Evolutionary conservation across 2,329 filamentous ascomycete genomes (phyloP), one percentile per base, ranked within the genome.

Genomic region (Aureobasidium pullulans): DNA sequence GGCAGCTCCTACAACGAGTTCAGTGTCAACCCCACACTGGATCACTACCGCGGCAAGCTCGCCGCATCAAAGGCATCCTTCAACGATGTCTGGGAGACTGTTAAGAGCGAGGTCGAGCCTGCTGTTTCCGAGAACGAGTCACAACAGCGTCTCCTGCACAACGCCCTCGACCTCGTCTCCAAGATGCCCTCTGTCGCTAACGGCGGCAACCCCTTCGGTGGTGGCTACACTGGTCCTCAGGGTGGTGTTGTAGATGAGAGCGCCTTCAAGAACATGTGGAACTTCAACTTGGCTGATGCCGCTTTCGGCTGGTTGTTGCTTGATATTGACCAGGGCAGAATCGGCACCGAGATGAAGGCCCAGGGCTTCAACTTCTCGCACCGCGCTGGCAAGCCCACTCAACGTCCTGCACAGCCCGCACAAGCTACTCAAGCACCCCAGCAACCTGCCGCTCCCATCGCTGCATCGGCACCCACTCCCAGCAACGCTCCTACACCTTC

Each of bases 221-320:
- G 93, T 13, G 89, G 90, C 32, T 84, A 86, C 57, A 84, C 85
- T 52, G 88, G 87, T 40, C 85, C 81, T 57, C 82, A 84, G 60
- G 86, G 90, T 53, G 94, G 94, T 34, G 89, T 96, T 69, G 91
- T 99, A 16, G 94, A 99, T 64, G 94, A 99, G 79, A 96, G 92
- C 68, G 94, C 94, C 1, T 99, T 99, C 83, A 99, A 99, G 80
- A 99, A 99, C 73, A 97, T 97, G 94, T 99, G 94, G 94, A 99
- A 99, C 75, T 99, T 99, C 77, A 97, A 97, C 74, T 76, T 99
- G 65, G 94, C 94, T 32, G 94, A 99, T 77, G 94, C 94, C 59
- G 93, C 94, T 19, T 99, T 97, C 72, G 94, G 94, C 62, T 99
- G 91, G 81, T 81, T 99, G 54, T 91, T 97, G 15, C 77, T 99